Conservation (phyloP, 805 yeast genomes). For the Torulaspora indica region DNA sequence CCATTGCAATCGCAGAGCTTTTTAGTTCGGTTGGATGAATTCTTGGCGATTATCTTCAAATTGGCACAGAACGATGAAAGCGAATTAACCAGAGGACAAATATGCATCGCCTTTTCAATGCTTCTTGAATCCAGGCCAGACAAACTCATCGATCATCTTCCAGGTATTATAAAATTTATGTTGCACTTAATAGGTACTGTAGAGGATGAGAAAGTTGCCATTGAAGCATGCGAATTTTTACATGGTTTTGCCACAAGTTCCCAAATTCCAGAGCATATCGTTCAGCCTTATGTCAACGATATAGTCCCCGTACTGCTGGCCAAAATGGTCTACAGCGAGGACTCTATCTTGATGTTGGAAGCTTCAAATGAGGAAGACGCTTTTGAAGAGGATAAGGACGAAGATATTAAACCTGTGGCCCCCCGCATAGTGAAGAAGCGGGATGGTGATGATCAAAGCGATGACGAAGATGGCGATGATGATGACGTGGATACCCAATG, state of each 20-base stretch:
- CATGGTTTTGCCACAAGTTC: constrained; percentile 63
- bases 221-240: constrained; percentile 91
- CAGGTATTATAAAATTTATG: constrained; percentile 81
- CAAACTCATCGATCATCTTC: constrained; percentile 69
- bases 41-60: constrained; percentile 56
- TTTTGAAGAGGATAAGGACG: constrained; percentile 71
- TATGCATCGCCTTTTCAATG: constrained; percentile 70
- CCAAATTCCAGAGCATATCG: constrained; percentile 48
- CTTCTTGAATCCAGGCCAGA: constrained; percentile 77
- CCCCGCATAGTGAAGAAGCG: constrained; percentile 56
- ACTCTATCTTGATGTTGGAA: constrained; percentile 66
- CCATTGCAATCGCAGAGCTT: constrained; percentile 64
- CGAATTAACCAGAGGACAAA: constrained; percentile 59
- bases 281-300: constrained; percentile 52
- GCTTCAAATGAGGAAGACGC: constrained; percentile 62
- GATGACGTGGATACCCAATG: constrained; percentile 69
- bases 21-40: constrained; percentile 59
- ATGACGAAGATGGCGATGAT: constrained; percentile 65
- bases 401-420: constrained; percentile 80
- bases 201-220: constrained; percentile 65
- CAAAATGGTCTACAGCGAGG: constrained; percentile 85
- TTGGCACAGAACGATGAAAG: constrained; percentile 57
- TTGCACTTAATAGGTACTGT: constrained; percentile 63
- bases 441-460: constrained; percentile 48
- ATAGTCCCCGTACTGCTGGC: constrained; percentile 74